Conservation (phyloP, 2,329 filamentous ascomycete species). For the Coniochaeta sp. region DNA sequence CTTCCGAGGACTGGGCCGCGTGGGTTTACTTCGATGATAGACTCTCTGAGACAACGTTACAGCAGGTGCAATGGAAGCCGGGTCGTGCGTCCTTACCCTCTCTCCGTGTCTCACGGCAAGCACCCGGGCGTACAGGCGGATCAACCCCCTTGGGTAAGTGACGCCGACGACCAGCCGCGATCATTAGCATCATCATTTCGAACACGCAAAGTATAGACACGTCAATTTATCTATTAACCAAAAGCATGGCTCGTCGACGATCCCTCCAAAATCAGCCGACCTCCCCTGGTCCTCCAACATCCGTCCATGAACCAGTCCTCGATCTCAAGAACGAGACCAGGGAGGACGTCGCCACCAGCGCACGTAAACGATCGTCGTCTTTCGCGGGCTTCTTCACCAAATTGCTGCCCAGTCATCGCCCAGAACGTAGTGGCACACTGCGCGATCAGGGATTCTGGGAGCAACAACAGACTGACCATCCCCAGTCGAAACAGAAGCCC, state of each 20-base stretch:
- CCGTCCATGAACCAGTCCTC: background rate
- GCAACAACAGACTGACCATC: background rate
- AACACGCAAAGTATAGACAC: background rate
- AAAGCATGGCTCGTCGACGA: background rate
- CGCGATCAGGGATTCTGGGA: constrained; percentile 25
- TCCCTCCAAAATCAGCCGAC: background rate
- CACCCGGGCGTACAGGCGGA: background rate
- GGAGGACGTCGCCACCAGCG: background rate
- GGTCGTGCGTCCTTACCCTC: background rate
- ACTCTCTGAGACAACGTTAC: background rate
- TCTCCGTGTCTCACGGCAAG: background rate
- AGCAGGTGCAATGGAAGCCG: background rate
- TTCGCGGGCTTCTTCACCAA: constrained; percentile 33
- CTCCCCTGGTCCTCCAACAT: background rate
- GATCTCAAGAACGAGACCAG: background rate
- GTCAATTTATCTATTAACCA: background rate
- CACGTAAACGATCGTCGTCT: constrained; percentile 17
- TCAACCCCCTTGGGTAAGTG: background rate
- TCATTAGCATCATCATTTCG: background rate
- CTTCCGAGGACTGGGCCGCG: background rate
- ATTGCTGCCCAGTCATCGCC: constrained; percentile 39
- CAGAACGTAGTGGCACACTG: constrained; percentile 42
- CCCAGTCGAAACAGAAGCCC: background rate
- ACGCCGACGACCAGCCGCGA: background rate
- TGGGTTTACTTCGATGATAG: background rate